Conservation (phyloP, 176 grass and related monocot species). For the Avena eriantha region DNA sequence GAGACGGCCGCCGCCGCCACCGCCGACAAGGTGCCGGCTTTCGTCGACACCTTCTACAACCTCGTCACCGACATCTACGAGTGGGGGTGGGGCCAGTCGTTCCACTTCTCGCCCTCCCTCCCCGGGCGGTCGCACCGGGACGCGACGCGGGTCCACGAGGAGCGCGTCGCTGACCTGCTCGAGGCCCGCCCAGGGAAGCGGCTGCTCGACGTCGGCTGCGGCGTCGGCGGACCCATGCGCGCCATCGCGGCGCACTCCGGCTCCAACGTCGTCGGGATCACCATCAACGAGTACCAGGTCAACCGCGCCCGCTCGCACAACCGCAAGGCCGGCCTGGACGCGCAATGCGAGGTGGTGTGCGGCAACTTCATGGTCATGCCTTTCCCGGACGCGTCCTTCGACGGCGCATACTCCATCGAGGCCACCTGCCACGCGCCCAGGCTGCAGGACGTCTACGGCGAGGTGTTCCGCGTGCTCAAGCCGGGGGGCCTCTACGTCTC, state of each 20-base stretch:
- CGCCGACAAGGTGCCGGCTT: conserved; percentile 78
- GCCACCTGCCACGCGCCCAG: conserved; percentile 92
- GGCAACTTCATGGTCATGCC: conserved; percentile 97
- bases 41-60: conserved; percentile 99
- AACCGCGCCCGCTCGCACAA: conserved; percentile 82
- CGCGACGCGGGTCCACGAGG: conserved; percentile 80
- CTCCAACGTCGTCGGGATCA: conserved; percentile 80
- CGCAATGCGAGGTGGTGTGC: conserved; percentile 76
- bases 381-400: conserved; percentile 75
- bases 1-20: conserved; percentile 56
- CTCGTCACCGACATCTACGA: conserved; percentile 99
- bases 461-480: conserved; percentile 87
- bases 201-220: conserved; percentile 78
- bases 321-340: conserved; percentile 74
- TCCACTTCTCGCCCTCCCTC: conserved; percentile 96
- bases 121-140: conserved; percentile 80
- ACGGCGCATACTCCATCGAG: conserved; percentile 93
- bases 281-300: conserved; percentile 98
- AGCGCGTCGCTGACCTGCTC: conserved; percentile 85
- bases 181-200: conserved; percentile 49
- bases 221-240: conserved; percentile 93
- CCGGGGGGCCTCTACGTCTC: conserved; percentile 76
- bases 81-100: conserved; percentile 97
- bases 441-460: conserved; percentile 88
- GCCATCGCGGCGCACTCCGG: conserved; percentile 77